Conservation (phyloP, 495 filamentous ascomycete genomes). For the Aspergillus coremiiformis region DNA sequence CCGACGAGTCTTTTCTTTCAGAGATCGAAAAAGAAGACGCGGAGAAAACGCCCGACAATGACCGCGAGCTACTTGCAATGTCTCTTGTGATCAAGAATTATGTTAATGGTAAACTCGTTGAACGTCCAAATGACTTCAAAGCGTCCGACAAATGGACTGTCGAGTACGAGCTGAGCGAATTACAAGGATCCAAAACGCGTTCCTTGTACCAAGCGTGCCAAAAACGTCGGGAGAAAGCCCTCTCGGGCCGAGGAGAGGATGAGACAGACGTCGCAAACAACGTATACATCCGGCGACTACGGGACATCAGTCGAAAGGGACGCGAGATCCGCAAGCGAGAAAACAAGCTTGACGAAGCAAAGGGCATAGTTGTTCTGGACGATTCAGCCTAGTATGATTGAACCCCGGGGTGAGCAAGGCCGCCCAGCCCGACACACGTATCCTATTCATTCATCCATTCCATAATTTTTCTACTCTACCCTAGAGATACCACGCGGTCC, state of each 20-base stretch:
- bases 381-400: constrained; percentile 4
- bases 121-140: constrained; percentile 48
- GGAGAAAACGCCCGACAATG: not conserved
- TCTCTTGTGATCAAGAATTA: constrained; percentile 62
- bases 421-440: not conserved
- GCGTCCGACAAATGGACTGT: constrained; percentile 59
- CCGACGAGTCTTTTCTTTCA: not conserved
- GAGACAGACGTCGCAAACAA: constrained; percentile 25
- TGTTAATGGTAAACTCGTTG: constrained; percentile 58
- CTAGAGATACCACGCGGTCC: constrained; percentile 2
- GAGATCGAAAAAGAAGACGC: constrained; percentile 1
- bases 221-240: constrained; percentile 41
- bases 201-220: constrained; percentile 45
- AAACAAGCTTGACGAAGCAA: constrained; percentile 39
- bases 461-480: not conserved
- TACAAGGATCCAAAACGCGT: constrained; percentile 27
- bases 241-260: constrained; percentile 32
- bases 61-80: constrained; percentile 50
- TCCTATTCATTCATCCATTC: not conserved
- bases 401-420: not conserved
- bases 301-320: constrained; percentile 36
- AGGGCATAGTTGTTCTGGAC: constrained; percentile 25
- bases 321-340: constrained; percentile 40
- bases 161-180: constrained; percentile 65
- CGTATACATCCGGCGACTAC: constrained; percentile 37